Percentiles rank a stretch among this genome's conserved stretches.
Evolutionary conservation across 2,329 filamentous ascomycete species (phyloP).

Genomic region (Aspergillus awamori): DNA sequence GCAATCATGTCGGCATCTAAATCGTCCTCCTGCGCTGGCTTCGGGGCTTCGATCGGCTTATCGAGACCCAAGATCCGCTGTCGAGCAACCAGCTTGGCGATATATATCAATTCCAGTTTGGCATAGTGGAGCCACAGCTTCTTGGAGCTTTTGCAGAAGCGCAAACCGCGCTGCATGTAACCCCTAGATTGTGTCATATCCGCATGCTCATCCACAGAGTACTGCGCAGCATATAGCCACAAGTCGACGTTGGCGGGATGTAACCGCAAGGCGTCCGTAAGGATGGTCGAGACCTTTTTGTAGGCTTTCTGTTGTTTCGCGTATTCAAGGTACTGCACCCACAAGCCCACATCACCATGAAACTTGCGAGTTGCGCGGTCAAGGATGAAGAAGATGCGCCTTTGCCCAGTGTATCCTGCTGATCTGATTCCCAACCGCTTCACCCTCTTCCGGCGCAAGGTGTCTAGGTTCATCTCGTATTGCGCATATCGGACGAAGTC

Average conservation of each 20-base stretch:
- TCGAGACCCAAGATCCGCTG: constrained; percentile 69
- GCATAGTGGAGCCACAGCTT: constrained; percentile 87
- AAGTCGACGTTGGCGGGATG: constrained; percentile 81
- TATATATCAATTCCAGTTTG: constrained; percentile 88
- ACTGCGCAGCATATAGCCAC: constrained; percentile 82
- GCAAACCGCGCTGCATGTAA: constrained; percentile 84
- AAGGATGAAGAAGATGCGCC: constrained; percentile 84
- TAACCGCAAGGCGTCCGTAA: constrained; percentile 73
- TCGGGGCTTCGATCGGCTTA: constrained; percentile 41
- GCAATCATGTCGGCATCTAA: constrained; percentile 60
- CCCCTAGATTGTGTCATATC: constrained; percentile 85
- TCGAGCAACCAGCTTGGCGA: constrained; percentile 76
- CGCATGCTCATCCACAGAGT: constrained; percentile 73
- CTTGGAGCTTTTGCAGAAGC: constrained; percentile 79
- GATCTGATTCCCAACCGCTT: constrained; percentile 76
- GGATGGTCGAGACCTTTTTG: constrained; percentile 62
- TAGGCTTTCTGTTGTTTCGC: constrained; percentile 67
- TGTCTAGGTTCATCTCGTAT: constrained; percentile 69
- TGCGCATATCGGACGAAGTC: constrained; percentile 85
- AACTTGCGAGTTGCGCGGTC: constrained; percentile 85
- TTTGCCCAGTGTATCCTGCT: constrained; percentile 71
- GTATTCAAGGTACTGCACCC: constrained; percentile 88
- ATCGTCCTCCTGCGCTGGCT: constrained; percentile 47
- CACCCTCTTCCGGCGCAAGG: constrained; percentile 79
- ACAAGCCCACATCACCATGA: constrained; percentile 76